phyloP scores from a whole-genome alignment of 1,284 basidiomycete genomes.

The Mycosarcoma maydis region DNA sequence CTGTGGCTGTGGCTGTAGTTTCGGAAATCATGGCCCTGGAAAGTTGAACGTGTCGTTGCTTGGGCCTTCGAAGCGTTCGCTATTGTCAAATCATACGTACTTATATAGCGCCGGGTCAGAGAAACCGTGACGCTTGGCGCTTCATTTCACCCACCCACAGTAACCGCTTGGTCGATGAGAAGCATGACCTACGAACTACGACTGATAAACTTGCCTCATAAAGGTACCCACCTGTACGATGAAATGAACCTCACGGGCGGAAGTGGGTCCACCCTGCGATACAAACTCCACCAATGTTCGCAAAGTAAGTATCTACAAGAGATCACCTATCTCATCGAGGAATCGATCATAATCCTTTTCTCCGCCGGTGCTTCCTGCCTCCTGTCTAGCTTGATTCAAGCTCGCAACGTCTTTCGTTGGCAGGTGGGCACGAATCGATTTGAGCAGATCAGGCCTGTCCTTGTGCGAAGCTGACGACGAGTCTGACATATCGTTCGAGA shows the following conservation, averaged over 20 bases:
- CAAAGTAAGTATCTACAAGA: conserved; percentile 14
- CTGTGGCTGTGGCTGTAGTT: not conserved
- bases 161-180: conserved; percentile 1
- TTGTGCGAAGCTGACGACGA: conserved; percentile 8
- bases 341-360: conserved; percentile 42
- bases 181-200: not conserved
- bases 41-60: too few species aligned
- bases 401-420: conserved; percentile 4
- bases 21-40: not conserved
- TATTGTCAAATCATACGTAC: not conserved
- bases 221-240: too few species aligned
- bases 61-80: too few species aligned
- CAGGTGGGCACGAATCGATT: conserved; percentile 30
- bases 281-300: too few species aligned
- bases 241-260: too few species aligned
- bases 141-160: conserved; percentile 5
- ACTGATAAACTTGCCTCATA: conserved; percentile 9
- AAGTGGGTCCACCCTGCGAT: too few species aligned
- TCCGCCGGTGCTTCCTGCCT: not conserved
- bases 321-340: conserved; percentile 39
- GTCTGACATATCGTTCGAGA: conserved; percentile 17
- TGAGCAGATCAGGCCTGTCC: conserved; percentile 24
- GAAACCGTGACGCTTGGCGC: not conserved
- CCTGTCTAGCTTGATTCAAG: not conserved
- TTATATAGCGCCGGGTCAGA: too few species aligned